Evolutionary conservation across 441 rosid species (phyloP).

Genomic region (Manihot esculenta): DNA sequence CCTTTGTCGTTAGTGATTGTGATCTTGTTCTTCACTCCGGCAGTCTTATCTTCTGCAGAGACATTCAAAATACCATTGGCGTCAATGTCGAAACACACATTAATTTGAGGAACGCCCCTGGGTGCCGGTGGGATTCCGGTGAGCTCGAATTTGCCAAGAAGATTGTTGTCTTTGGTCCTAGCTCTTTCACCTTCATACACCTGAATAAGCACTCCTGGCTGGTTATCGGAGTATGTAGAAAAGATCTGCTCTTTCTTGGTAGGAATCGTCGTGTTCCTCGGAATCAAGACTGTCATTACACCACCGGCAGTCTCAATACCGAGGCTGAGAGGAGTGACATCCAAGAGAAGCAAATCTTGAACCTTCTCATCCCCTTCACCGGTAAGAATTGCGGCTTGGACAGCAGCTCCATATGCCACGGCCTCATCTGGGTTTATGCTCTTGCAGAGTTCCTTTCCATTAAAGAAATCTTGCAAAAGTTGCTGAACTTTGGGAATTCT

Average conservation of each 20-base stretch:
- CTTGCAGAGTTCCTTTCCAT: conserved; percentile 52
- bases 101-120: conserved; percentile 38
- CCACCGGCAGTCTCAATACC: conserved; percentile 30
- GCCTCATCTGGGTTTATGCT: conserved; percentile 55
- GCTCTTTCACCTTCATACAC: conserved; percentile 56
- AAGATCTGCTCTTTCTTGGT: conserved; percentile 40
- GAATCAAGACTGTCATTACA: conserved; percentile 27
- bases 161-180: conserved; percentile 42
- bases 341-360: conserved; percentile 45
- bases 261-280: conserved; percentile 37
- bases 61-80: conserved; percentile 53
- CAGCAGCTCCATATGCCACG: conserved; percentile 53
- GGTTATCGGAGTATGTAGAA: conserved; percentile 56
- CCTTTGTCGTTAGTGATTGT: conserved; percentile 54
- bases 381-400: conserved; percentile 35
- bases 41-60: conserved; percentile 46
- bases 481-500: conserved; percentile 54
- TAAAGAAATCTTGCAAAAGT: conserved; percentile 46
- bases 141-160: conserved; percentile 41
- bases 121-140: conserved; percentile 37
- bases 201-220: conserved; percentile 46
- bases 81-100: conserved; percentile 41
- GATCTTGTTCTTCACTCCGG: conserved; percentile 52
- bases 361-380: conserved; percentile 49
- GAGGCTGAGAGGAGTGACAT: conserved; percentile 42